phyloP scores from a whole-genome alignment of 768 basidiomycete genomes.

The Panaeolus papilionaceus region DNA sequence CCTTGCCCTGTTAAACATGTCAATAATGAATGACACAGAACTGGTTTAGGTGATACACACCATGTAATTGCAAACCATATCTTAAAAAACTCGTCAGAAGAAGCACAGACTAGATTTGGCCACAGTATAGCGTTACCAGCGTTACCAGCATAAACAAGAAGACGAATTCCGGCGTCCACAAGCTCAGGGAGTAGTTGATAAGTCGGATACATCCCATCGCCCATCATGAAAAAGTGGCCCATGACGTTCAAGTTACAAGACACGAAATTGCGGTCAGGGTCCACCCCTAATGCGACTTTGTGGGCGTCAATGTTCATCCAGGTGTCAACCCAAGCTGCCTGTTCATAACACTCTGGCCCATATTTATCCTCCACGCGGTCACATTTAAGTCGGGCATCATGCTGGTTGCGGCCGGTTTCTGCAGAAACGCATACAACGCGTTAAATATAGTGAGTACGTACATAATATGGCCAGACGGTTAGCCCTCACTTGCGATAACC shows the following conservation, averaged over 20 bases:
- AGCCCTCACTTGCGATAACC: conserved; percentile 66
- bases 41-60: conserved; percentile 40
- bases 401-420: conserved; percentile 83
- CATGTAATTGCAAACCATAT: conserved; percentile 90
- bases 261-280: conserved; percentile 61
- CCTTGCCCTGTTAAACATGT: conserved; percentile 62
- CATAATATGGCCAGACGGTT: too few species aligned
- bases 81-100: conserved; percentile 39
- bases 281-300: conserved; percentile 80
- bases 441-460: too few species aligned
- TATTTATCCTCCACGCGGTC: conserved; percentile 63
- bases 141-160: conserved; percentile 15
- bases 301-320: conserved; percentile 83
- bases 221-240: neutral
- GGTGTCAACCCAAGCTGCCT: conserved; percentile 87
- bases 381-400: conserved; percentile 83
- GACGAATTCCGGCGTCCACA: conserved; percentile 17
- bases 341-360: conserved; percentile 74
- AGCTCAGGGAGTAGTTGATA: conserved; percentile 16
- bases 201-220: conserved; percentile 4
- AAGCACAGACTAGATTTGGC: neutral
- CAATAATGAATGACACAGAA: neutral
- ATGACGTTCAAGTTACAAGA: conserved; percentile 63
- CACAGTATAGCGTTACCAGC: conserved; percentile 13
- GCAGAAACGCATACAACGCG: neutral